phyloP scores from a whole-genome alignment of 306 rosid species.

The Rosa rugosa region DNA sequence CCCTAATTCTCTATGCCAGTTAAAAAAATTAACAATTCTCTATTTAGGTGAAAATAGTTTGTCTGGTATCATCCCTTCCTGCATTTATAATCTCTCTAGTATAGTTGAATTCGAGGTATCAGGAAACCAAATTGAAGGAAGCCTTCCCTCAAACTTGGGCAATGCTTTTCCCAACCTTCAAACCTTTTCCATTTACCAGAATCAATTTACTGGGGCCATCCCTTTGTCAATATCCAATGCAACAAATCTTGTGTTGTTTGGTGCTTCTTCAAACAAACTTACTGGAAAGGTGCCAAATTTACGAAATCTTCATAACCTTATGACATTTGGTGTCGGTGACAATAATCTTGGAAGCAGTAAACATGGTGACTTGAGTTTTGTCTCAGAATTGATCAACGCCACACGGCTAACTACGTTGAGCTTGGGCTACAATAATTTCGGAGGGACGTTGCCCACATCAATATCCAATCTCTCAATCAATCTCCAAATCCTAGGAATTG shows the following conservation, averaged over 20 bases:
- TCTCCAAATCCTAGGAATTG: fast-evolving
- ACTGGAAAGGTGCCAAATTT: background rate
- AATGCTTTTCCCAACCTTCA: background rate
- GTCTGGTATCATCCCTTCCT: conserved; percentile 14
- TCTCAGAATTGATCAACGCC: background rate
- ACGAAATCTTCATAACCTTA: background rate
- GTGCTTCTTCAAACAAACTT: background rate
- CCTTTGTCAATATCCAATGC: background rate
- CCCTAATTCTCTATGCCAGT: conserved; percentile 6
- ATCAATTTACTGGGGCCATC: background rate
- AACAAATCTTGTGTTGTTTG: background rate
- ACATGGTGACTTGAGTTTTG: background rate
- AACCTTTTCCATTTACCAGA: fast-evolving
- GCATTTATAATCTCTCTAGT: conserved; percentile 27
- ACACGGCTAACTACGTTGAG: fast-evolving
- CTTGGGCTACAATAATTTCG: background rate
- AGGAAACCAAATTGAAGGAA: background rate
- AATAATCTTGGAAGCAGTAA: background rate
- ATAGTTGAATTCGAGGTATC: fast-evolving
- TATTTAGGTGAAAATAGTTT: background rate
- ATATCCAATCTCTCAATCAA: background rate
- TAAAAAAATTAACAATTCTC: background rate
- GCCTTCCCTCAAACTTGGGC: background rate
- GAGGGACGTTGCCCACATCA: background rate
- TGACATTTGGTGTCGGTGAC: fast-evolving